Percentiles rank a stretch among this genome's conserved stretches.
phyloP scores from a whole-genome alignment of 2,329 filamentous ascomycete species.

The Fusarium metavorans region DNA sequence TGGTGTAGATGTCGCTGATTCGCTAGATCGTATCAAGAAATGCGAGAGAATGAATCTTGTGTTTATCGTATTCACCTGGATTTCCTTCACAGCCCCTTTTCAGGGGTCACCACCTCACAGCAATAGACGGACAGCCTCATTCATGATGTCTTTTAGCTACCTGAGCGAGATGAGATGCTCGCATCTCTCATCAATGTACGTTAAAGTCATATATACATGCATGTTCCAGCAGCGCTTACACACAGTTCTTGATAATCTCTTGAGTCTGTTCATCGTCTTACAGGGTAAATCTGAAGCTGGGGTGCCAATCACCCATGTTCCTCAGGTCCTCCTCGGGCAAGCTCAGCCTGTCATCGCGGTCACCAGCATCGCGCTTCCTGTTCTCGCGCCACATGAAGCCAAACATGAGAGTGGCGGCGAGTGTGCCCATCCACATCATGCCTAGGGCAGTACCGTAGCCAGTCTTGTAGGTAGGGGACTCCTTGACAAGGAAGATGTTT shows the following conservation, averaged over 20 bases:
- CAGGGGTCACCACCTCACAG: neutral
- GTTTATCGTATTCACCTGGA: neutral
- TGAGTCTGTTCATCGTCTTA: slow-evolving; percentile 11
- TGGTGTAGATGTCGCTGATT: neutral
- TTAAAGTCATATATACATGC: neutral
- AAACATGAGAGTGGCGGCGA: slow-evolving; percentile 48
- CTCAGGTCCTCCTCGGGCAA: slow-evolving; percentile 45
- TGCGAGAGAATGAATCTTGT: neutral
- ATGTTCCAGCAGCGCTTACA: neutral
- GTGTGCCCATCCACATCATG: slow-evolving; percentile 57
- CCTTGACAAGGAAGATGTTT: slow-evolving; percentile 62
- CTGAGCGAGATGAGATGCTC: neutral
- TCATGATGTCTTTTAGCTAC: neutral
- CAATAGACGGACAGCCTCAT: neutral
- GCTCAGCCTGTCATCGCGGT: slow-evolving; percentile 46
- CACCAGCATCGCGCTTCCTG: slow-evolving; percentile 48
- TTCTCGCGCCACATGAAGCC: slow-evolving; percentile 51
- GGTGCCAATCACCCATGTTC: slow-evolving; percentile 54
- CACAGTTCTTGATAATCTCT: neutral
- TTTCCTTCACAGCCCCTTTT: neutral
- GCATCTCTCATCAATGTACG: neutral
- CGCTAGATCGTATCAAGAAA: neutral
- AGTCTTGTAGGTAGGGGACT: slow-evolving; percentile 61
- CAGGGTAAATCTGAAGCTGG: slow-evolving; percentile 50
- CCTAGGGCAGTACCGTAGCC: slow-evolving; percentile 63